A percentile compares a stretch with the other conserved stretches of the same genome.
Conservation (phyloP, 306 rosid species). For the Luffa acutangula region DNA sequence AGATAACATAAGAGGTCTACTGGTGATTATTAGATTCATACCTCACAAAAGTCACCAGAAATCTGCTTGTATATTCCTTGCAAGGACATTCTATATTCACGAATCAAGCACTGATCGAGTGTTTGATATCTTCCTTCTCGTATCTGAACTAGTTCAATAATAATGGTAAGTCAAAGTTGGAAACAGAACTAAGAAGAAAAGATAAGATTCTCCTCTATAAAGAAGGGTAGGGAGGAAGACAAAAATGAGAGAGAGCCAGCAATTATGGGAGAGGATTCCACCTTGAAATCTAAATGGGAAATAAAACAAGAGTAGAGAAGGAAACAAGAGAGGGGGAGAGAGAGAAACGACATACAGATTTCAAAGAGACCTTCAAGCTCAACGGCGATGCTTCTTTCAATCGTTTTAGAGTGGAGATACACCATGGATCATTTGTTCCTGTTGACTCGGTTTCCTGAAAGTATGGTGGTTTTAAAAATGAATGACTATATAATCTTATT, state of each 20-base stretch:
- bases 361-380: conserved; percentile 81
- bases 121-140: conserved; percentile 78
- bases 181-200: not conserved
- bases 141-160: conserved; percentile 35
- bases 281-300: not conserved
- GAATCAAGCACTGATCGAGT: conserved; percentile 73
- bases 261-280: not conserved
- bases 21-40: conserved; percentile 11
- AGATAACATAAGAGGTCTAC: not conserved
- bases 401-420: conserved; percentile 46
- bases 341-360: conserved; percentile 55
- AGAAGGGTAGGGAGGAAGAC: not conserved
- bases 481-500: not conserved
- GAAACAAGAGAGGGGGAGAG: conserved; percentile 1
- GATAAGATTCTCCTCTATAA: not conserved
- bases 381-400: conserved; percentile 81
- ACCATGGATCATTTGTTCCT: conserved; percentile 72
- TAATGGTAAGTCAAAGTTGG: not conserved
- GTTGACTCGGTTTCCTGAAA: conserved; percentile 55
- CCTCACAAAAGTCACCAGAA: conserved; percentile 82
- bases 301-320: not conserved
- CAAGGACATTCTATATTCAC: conserved; percentile 75
- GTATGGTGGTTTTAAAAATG: not conserved
- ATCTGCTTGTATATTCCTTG: conserved; percentile 45
- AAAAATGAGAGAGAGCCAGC: not conserved